Conservation (phyloP, 148 eudicot species). For the Rhododendron kiyosumense region DNA sequence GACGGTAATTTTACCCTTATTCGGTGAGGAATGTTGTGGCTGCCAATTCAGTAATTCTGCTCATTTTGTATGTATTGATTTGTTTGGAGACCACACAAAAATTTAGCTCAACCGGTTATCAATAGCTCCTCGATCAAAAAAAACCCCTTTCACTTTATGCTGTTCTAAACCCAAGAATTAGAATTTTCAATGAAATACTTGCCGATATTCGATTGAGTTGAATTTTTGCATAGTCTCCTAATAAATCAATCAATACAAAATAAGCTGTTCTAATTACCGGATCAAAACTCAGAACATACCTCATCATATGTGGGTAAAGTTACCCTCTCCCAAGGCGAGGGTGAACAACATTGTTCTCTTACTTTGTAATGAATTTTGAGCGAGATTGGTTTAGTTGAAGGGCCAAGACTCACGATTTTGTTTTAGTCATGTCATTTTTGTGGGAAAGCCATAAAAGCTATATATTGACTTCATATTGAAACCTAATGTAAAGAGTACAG, state of each 20-base stretch:
- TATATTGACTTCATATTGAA: background rate
- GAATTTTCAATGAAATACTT: no score
- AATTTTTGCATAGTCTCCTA: no score
- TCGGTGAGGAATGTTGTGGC: no score
- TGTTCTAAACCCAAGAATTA: no score
- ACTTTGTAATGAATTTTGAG: background rate
- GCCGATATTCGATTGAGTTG: no score
- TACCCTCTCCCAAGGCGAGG: background rate
- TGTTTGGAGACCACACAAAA: background rate
- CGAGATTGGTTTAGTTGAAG: background rate
- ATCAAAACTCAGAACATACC: background rate
- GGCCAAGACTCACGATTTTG: background rate
- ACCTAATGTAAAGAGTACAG: background rate
- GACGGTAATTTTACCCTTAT: no score
- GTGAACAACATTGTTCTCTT: background rate
- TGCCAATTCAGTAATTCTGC: no score
- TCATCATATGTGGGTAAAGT: background rate
- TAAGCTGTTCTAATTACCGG: background rate
- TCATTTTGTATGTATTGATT: background rate
- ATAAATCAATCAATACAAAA: no score
- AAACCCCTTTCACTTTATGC: no score
- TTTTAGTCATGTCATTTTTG: background rate
- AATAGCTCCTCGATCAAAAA: no score
- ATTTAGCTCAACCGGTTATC: background rate
- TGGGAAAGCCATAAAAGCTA: background rate